phyloP scores from a whole-genome alignment of 1,284 basidiomycete genomes.

The Neonothopanus nambi region DNA sequence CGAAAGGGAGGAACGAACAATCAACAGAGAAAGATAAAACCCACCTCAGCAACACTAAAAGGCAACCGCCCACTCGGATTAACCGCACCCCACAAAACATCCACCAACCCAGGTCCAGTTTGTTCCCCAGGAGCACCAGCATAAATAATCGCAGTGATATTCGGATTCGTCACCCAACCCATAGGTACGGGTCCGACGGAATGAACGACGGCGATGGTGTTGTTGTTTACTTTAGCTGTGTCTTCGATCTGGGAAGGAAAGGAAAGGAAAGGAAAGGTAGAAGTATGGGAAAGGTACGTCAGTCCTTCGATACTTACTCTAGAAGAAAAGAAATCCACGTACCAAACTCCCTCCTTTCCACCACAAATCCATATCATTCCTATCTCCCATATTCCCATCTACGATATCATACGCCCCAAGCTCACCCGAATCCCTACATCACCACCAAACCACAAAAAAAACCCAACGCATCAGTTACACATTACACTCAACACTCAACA shows the following conservation, averaged over 20 bases:
- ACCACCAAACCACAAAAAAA: too few species aligned
- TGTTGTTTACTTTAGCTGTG: conserved; percentile 50
- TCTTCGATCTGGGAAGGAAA: conserved; percentile 40
- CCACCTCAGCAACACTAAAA: conserved; percentile 58
- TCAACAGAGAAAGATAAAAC: neutral
- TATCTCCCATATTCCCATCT: conserved; percentile 66
- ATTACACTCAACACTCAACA: too few species aligned
- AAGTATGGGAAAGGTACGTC: neutral
- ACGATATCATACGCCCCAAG: conserved; percentile 56
- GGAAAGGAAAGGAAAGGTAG: too few species aligned
- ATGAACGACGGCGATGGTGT: conserved; percentile 71
- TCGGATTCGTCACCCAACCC: conserved; percentile 61
- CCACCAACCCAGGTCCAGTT: conserved; percentile 60
- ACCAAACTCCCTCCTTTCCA: conserved; percentile 44
- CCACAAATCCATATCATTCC: conserved; percentile 76
- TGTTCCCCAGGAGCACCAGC: conserved; percentile 66
- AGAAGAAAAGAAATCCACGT: neutral
- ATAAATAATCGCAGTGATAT: conserved; percentile 69
- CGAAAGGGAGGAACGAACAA: too few species aligned
- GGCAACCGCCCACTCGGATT: conserved; percentile 64
- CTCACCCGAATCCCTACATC: too few species aligned
- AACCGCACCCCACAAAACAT: conserved; percentile 53
- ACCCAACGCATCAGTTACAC: too few species aligned
- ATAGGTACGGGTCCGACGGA: conserved; percentile 61
- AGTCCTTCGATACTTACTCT: neutral